Conservation (phyloP, 495 filamentous ascomycete species). For the Cenococcum geophilum region DNA sequence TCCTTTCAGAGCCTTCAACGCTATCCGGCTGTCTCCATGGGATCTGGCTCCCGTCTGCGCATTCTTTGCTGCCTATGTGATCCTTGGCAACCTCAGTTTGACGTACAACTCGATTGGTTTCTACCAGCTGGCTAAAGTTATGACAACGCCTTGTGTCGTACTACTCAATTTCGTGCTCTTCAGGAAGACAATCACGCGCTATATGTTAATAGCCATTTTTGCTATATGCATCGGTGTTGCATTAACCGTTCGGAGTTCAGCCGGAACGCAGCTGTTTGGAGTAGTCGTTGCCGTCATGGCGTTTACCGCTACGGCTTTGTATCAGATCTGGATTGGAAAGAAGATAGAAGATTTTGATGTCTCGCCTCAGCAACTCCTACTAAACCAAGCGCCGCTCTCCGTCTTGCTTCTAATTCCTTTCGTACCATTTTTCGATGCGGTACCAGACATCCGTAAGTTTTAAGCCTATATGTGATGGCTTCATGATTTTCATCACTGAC, state of each 20-base stretch:
- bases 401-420: slow-evolving; percentile 36
- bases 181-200: slow-evolving; percentile 34
- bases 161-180: slow-evolving; percentile 39
- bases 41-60: slow-evolving; percentile 39
- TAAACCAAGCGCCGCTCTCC: slow-evolving; percentile 41
- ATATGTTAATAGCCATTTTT: slow-evolving; percentile 30
- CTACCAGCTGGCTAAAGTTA: slow-evolving; percentile 41
- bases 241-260: slow-evolving; percentile 31
- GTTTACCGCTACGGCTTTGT: slow-evolving; percentile 38
- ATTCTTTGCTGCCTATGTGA: slow-evolving; percentile 40
- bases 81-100: slow-evolving; percentile 40
- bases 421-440: slow-evolving; percentile 37
- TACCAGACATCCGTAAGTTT: slow-evolving; percentile 29
- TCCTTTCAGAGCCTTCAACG: slow-evolving; percentile 39
- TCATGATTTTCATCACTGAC: neutral
- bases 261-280: slow-evolving; percentile 32
- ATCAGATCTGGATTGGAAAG: slow-evolving; percentile 43
- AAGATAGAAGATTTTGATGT: slow-evolving; percentile 40
- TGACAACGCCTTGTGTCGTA: slow-evolving; percentile 40
- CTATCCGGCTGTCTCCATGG: slow-evolving; percentile 35
- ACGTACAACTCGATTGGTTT: slow-evolving; percentile 41
- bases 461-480: neutral
- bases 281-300: slow-evolving; percentile 36
- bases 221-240: slow-evolving; percentile 28
- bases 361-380: slow-evolving; percentile 35